Base-by-base conservation (phyloP, 164 flowering plant species). In the Magnolia kwangsiensis region DNA sequence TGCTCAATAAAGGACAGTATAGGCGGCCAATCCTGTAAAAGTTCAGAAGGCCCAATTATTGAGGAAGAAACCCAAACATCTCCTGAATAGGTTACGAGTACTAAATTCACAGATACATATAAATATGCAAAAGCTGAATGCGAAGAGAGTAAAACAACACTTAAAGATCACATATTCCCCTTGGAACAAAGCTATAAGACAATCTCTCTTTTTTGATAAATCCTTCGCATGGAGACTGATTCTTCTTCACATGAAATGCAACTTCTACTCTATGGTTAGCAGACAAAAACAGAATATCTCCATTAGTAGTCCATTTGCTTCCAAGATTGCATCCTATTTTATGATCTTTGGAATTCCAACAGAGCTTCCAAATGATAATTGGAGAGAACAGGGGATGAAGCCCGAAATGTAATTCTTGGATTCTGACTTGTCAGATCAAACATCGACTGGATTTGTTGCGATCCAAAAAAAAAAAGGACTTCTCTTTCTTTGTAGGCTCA, bases 11-110 rank as follows among this genome's bases (percentile, higher is more conserved):
- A 92, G 67, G 83, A 65, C 69, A 92, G 90, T 50, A 92, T 69
- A 55, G 89, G 84, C 74, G 51, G 78, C 99, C 98, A 95, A 75
- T 93, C 93, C 99, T 95, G 87, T 49, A 77, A 73, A 71, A 71
- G 58, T 69, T 24, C 8, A 76, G 21, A 76, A 76, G 6, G 45
- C 7, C 7, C 3, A 70, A 51, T n/a, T 8, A 61, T 18, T n/a
- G 51, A 3, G n/a, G 75, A 76, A 23, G 51, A 16, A 71, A 24
- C 45, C 50, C 65, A 59, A 67, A 58, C 45, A 20, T 5, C 18
- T 23, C 29, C n/a, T 50, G 4, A 67, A 67, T 58, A 73, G 50
- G 50, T 49, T 50, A 74, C 16, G n/a, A 70, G 24, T 31, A 50
- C 18, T n/a, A 29, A 50, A 14, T 23, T 14, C 71, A 13, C 21